Evolutionary conservation across 345 rosid genomes (phyloP), one percentile per base, ranked within the genome.

Genomic region (Populus euphratica): DNA sequence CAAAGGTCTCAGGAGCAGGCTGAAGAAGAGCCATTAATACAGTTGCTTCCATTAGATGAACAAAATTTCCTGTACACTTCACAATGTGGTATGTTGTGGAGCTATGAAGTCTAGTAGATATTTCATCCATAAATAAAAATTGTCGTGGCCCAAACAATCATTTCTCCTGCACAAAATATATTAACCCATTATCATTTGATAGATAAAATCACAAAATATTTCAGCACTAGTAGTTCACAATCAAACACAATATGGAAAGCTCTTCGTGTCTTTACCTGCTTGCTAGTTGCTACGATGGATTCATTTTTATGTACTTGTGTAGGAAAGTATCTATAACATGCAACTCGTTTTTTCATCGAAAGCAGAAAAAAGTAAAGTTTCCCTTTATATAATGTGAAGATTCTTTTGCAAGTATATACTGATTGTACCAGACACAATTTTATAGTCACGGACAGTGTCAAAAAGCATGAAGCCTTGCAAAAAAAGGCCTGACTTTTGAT

Each of bases 1-100:
- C 97, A 88, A 89, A 95, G 63, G 99, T 95, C 88, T 93, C 99
- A 5, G 99, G 99, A 38, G 98, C 93, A 71, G 99, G 98, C 87
- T 94, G 99, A 81, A 94, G 93, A 85, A 94, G 94, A 80, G 96
- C 93, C 92, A 95, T 93, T 35, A 95, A 87, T 31, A 91, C 91
- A 39, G 99, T 95, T 85, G 86, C 97, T 18, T 93, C 93, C 99
- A 95, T 93, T 21, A 84, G 83, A 82, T 91, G 99, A 69, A 93
- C 99, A 66, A 95, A 95, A 79, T 95, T 91, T 79, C 88, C 77
- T 6, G 89, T 68, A 81, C 99, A 93, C 76, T 90, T 95, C 44
- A 95, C 98, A 52, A 91, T 93, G 85, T 91, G 98, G 71, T 29
- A 95, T 5, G 99, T 95, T 21, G 99, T 95, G 17, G 99, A 91